Evolutionary conservation across 73 alveolate species (phyloP).

Genomic region (Paramecium sonneborni): DNA sequence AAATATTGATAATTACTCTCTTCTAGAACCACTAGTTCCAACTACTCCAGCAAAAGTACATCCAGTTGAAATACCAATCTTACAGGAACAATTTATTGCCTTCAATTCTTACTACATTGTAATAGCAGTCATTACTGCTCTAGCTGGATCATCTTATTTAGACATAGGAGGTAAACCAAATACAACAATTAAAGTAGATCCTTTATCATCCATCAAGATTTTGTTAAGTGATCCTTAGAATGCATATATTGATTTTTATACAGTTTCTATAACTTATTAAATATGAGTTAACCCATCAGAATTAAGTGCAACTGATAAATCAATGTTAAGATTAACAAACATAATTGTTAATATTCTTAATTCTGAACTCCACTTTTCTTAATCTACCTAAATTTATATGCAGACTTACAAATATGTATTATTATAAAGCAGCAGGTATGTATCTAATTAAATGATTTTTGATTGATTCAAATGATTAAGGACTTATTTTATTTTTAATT

Average conservation of each 20-base stretch:
- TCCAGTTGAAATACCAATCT: slow-evolving; percentile 95
- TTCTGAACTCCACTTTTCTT: slow-evolving; percentile 89
- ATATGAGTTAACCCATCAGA: slow-evolving; percentile 82
- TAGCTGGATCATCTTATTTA: slow-evolving; percentile 95
- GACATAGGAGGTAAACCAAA: slow-evolving; percentile 97
- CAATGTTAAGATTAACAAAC: slow-evolving; percentile 88
- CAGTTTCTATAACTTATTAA: slow-evolving; percentile 79
- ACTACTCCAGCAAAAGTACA: slow-evolving; percentile 95
- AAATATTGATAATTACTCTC: slow-evolving; percentile 78
- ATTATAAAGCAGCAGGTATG: slow-evolving; percentile 93
- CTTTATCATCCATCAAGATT: slow-evolving; percentile 95
- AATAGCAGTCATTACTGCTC: slow-evolving; percentile 90
- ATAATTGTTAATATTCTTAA: slow-evolving; percentile 88
- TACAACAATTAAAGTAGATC: slow-evolving; percentile 85
- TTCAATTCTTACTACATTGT: slow-evolving; percentile 80
- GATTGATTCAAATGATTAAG: slow-evolving; percentile 73
- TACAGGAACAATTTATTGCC: slow-evolving; percentile 80
- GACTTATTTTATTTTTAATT: slow-evolving; percentile 75
- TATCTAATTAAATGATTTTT: slow-evolving; percentile 78
- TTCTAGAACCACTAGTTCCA: slow-evolving; percentile 95
- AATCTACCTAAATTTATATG: slow-evolving; percentile 73
- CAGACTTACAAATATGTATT: slow-evolving; percentile 64
- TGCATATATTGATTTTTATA: slow-evolving; percentile 88
- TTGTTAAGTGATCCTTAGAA: slow-evolving; percentile 94
- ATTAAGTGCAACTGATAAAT: slow-evolving; percentile 81